Conservation (phyloP, 257 asterid species). For the Solanum corneliomulleri region DNA sequence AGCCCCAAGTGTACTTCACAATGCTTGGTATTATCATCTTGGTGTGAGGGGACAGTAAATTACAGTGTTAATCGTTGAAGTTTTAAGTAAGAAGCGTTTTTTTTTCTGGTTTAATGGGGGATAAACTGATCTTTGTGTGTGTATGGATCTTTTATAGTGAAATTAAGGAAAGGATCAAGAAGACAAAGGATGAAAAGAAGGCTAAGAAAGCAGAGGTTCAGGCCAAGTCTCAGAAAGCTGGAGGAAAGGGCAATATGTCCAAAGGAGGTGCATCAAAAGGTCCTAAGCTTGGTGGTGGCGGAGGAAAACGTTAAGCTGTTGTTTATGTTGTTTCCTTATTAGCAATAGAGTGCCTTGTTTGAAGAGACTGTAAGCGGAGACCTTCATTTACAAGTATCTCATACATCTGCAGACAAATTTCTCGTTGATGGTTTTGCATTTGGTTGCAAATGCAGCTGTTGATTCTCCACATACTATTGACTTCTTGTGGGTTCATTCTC, state of each 20-base stretch:
- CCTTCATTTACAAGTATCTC: background rate
- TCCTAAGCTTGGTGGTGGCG: conserved; percentile 82
- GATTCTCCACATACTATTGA: background rate
- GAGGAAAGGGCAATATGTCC: conserved; percentile 34
- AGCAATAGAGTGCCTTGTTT: background rate
- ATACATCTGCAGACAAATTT: background rate
- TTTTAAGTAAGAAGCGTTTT: background rate
- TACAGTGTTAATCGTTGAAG: background rate
- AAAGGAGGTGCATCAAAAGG: conserved; percentile 53
- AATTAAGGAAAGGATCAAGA: conserved; percentile 83
- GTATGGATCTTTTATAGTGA: conserved; percentile 28
- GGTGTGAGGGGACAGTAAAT: background rate
- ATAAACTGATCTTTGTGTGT: background rate
- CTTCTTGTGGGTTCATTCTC: background rate
- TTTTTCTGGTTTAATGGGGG: background rate
- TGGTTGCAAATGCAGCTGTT: background rate
- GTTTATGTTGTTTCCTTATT: background rate
- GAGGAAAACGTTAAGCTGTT: conserved; percentile 58
- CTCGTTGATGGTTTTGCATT: background rate
- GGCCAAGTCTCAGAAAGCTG: conserved; percentile 53
- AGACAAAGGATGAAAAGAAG: conserved; percentile 82
- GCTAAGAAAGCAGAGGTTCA: conserved; percentile 66
- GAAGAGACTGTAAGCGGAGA: background rate
- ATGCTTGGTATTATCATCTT: background rate
- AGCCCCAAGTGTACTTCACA: background rate